These are phyloP conservation scores for Furcasterigmium furcatum DNA, from an alignment of 2,329 filamentous ascomycete species.

Conservation along the genomic window DNA sequence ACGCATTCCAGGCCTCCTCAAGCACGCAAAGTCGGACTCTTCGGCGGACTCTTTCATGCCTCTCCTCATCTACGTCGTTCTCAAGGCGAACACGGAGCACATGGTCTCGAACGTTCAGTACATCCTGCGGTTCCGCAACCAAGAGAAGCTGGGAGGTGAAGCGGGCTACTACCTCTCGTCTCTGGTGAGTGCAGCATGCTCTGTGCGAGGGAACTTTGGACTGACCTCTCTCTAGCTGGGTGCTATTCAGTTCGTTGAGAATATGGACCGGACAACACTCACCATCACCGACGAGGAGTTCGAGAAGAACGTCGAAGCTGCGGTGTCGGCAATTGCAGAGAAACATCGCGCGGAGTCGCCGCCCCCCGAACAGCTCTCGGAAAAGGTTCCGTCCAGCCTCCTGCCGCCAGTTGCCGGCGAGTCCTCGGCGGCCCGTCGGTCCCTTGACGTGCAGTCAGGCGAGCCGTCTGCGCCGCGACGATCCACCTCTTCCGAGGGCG, in stretches of 20 bases:
- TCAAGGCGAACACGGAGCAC: slow-evolving; percentile 92
- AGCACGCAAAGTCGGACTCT: slow-evolving; percentile 88
- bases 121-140: slow-evolving; percentile 93
- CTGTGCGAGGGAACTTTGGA: background rate
- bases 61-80: slow-evolving; percentile 89
- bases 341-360: slow-evolving; percentile 63
- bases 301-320: slow-evolving; percentile 91
- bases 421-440: slow-evolving; percentile 32
- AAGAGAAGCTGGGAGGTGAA: slow-evolving; percentile 96
- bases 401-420: slow-evolving; percentile 35
- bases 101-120: slow-evolving; percentile 98
- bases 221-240: slow-evolving; percentile 60
- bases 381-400: slow-evolving; percentile 30
- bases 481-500: slow-evolving; percentile 53
- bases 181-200: slow-evolving; percentile 50
- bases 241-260: slow-evolving; percentile 94
- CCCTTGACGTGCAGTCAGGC: slow-evolving; percentile 13
- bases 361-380: slow-evolving; percentile 36
- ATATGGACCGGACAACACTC: slow-evolving; percentile 86
- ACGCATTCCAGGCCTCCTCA: slow-evolving; percentile 63
- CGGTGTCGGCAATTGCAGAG: slow-evolving; percentile 93
- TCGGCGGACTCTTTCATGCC: slow-evolving; percentile 97
- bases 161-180: slow-evolving; percentile 98
- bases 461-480: slow-evolving; percentile 41
- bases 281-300: slow-evolving; percentile 96